Conservation (phyloP, 78 protist species). For the Chrysochromulina tobinii region DNA sequence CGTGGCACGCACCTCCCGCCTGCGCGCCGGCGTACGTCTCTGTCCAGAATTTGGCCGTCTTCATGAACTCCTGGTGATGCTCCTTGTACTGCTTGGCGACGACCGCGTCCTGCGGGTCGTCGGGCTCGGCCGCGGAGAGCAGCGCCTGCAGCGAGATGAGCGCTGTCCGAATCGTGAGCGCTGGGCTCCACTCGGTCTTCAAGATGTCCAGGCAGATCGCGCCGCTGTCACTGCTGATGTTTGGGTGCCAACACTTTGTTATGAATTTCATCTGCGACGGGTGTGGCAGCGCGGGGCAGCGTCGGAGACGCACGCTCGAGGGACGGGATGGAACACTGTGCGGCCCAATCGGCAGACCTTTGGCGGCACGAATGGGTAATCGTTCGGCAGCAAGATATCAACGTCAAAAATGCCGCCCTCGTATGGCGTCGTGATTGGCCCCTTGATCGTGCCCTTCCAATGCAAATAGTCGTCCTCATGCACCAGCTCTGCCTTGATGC, state of each 20-base stretch:
- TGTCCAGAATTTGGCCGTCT: slow-evolving; percentile 48
- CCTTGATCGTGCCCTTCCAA: slow-evolving; percentile 44
- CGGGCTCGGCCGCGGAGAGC: slow-evolving; percentile 63
- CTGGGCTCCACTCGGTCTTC: slow-evolving; percentile 69
- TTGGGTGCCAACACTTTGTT: slow-evolving; percentile 69
- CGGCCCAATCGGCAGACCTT: slow-evolving; percentile 8
- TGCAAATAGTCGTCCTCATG: neutral
- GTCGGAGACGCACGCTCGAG: no score
- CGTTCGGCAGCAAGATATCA: slow-evolving; percentile 43
- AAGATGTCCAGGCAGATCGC: slow-evolving; percentile 74
- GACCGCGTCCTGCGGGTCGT: slow-evolving; percentile 64
- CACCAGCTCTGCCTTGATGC: neutral
- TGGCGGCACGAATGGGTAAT: slow-evolving; percentile 69
- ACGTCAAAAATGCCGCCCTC: slow-evolving; percentile 47
- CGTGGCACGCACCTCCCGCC: no score
- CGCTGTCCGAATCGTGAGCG: slow-evolving; percentile 64
- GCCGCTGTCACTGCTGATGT: slow-evolving; percentile 57
- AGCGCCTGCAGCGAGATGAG: slow-evolving; percentile 63
- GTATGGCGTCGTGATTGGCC: slow-evolving; percentile 46
- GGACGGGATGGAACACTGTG: no score
- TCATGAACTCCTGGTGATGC: neutral
- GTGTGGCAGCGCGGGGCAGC: no score
- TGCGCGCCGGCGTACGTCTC: slow-evolving; percentile 35
- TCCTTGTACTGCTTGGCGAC: slow-evolving; percentile 55
- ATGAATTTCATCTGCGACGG: slow-evolving; percentile 41